Conservation (phyloP, 176 grass and related monocot genomes). For the Rhynchospora tenuis region DNA sequence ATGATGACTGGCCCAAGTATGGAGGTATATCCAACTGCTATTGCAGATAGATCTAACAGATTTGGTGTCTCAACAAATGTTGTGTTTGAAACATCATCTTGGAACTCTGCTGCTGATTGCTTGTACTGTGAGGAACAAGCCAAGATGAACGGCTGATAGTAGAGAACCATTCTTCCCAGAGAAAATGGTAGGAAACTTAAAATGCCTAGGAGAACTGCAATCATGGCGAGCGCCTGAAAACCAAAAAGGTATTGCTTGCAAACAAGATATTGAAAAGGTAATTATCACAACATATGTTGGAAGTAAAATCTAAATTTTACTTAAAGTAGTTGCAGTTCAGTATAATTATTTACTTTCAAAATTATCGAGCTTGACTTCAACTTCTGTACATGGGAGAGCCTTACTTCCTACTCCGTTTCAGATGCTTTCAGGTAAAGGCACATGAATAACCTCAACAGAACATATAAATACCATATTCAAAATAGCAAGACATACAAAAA, state of each 20-base stretch:
- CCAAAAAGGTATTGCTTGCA: not conserved
- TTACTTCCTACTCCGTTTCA: not conserved
- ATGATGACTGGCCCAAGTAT: not conserved
- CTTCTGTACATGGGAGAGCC: not conserved
- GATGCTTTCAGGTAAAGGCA: no score
- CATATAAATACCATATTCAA: no score
- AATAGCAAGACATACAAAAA: no score
- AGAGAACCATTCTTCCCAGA: not conserved
- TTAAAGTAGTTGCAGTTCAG: not conserved
- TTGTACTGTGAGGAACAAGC: not conserved
- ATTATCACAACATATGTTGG: not conserved
- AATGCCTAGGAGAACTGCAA: not conserved
- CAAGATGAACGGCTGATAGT: not conserved
- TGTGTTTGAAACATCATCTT: not conserved
- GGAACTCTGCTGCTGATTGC: not conserved
- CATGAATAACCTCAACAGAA: no score
- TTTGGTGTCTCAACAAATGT: not conserved
- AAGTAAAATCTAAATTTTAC: not conserved
- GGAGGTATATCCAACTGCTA: not conserved
- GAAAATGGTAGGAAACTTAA: not conserved
- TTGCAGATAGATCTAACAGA: not conserved
- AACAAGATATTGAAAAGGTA: not conserved
- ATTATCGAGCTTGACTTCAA: no score
- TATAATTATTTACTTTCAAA: no score
- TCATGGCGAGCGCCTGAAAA: not conserved